Evolutionary conservation across 2,329 filamentous ascomycete species (phyloP).

Genomic region (Rutstroemia sp.): DNA sequence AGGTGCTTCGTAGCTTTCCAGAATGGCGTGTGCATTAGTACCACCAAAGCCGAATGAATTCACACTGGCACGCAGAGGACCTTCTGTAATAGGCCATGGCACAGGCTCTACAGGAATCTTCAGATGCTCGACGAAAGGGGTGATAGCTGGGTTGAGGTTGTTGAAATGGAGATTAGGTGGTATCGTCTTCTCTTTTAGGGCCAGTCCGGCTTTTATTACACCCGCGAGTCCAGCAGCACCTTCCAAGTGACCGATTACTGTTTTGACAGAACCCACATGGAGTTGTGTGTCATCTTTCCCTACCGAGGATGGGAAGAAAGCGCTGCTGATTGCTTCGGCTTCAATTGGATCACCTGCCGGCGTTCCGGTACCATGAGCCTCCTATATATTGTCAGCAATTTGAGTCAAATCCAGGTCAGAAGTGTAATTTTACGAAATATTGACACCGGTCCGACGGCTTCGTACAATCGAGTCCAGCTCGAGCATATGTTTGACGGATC

Average conservation of each 20-base stretch:
- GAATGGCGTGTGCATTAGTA: conserved; percentile 39
- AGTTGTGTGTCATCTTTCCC: neutral
- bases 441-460: conserved; percentile 5
- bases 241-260: conserved; percentile 25
- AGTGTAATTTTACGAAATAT: conserved; percentile 12
- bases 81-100: conserved; percentile 21
- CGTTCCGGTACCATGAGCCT: conserved; percentile 18
- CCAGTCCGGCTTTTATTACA: conserved; percentile 25
- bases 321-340: conserved; percentile 11
- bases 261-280: conserved; percentile 22
- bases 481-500: conserved; percentile 38
- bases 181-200: conserved; percentile 24
- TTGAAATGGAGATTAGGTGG: conserved; percentile 30
- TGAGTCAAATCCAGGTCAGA: too few species aligned
- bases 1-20: conserved; percentile 28
- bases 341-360: conserved; percentile 19
- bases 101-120: conserved; percentile 22
- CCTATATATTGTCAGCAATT: neutral
- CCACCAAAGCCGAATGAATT: conserved; percentile 39
- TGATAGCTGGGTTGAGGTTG: conserved; percentile 31
- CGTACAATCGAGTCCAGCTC: conserved; percentile 33
- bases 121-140: conserved; percentile 10
- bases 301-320: conserved; percentile 6
- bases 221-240: conserved; percentile 27
- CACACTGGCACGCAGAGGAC: conserved; percentile 16